Evolutionary conservation across 306 rosid genomes (phyloP).

Genomic region (Citrullus mucosospermus): DNA sequence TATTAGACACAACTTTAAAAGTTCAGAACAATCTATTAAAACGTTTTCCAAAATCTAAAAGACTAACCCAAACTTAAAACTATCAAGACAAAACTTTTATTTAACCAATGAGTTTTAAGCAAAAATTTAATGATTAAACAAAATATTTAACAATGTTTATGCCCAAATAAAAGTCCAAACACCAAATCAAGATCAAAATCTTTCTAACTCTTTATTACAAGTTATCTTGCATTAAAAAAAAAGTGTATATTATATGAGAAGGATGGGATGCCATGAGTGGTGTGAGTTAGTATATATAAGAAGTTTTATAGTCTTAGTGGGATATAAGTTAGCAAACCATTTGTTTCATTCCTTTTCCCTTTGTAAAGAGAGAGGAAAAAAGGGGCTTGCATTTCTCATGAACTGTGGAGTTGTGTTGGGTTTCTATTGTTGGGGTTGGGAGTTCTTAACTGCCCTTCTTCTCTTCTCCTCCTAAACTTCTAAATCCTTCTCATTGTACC

Average conservation of each 20-base stretch:
- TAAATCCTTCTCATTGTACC: background rate
- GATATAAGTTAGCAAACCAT: constrained; percentile 41
- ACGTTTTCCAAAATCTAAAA: too few species aligned
- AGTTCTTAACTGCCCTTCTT: constrained; percentile 97
- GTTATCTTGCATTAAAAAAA: background rate
- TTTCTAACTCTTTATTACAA: too few species aligned
- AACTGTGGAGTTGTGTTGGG: constrained; percentile 99
- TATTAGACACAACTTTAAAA: too few species aligned
- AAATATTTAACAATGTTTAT: too few species aligned
- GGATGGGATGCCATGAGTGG: background rate
- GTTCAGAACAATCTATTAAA: too few species aligned
- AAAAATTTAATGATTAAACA: too few species aligned
- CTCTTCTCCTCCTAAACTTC: constrained; percentile 39
- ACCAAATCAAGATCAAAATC: too few species aligned
- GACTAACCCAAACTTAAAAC: too few species aligned
- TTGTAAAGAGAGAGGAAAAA: constrained; percentile 3
- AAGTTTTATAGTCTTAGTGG: background rate
- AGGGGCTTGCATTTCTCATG: constrained; percentile 60
- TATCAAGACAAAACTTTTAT: too few species aligned
- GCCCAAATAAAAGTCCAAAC: too few species aligned
- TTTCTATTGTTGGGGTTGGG: constrained; percentile 99
- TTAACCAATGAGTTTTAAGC: too few species aligned
- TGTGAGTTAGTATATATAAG: constrained; percentile 10
- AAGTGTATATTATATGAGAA: background rate
- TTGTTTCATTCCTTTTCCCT: constrained; percentile 8